Percentiles rank a stretch among this genome's conserved stretches.
These are phyloP conservation scores for Suillus ampliporus DNA, from an alignment of 768 basidiomycete genomes.

Conservation along the genomic window DNA sequence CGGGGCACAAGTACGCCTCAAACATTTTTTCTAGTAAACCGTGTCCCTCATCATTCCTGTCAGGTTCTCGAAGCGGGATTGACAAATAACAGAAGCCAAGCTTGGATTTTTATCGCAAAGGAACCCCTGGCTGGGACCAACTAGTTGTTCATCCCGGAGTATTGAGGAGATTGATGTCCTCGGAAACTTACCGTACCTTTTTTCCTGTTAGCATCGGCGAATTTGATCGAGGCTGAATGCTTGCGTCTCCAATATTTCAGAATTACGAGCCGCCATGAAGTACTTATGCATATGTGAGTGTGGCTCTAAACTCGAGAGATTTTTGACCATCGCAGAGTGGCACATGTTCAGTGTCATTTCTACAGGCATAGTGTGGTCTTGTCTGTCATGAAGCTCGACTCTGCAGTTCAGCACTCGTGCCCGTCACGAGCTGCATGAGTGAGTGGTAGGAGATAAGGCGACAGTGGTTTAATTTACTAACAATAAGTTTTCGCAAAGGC, in stretches of 20 bases:
- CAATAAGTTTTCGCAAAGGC: too few species aligned
- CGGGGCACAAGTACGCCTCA: slow-evolving; percentile 6
- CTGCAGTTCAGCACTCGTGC: too few species aligned
- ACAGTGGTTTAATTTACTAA: too few species aligned
- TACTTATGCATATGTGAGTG: neutral
- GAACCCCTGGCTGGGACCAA: slow-evolving; percentile 3
- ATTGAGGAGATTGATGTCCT: neutral
- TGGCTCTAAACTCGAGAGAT: neutral
- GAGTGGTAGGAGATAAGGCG: too few species aligned
- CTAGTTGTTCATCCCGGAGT: neutral
- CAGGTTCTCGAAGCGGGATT: neutral
- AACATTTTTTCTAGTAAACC: neutral
- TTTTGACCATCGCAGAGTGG: neutral
- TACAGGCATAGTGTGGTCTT: neutral
- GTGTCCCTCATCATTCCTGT: neutral
- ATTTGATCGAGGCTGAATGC: neutral
- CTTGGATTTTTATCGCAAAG: slow-evolving; percentile 18
- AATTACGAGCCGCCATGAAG: neutral
- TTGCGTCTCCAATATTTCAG: neutral
- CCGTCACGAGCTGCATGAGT: too few species aligned
- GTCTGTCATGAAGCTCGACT: too few species aligned
- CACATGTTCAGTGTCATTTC: neutral
- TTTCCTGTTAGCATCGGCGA: neutral
- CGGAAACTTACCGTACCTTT: neutral
- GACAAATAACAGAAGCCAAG: slow-evolving; percentile 8